Evolutionary conservation across 306 rosid species (phyloP).

Genomic region (Begonia loranthoides): DNA sequence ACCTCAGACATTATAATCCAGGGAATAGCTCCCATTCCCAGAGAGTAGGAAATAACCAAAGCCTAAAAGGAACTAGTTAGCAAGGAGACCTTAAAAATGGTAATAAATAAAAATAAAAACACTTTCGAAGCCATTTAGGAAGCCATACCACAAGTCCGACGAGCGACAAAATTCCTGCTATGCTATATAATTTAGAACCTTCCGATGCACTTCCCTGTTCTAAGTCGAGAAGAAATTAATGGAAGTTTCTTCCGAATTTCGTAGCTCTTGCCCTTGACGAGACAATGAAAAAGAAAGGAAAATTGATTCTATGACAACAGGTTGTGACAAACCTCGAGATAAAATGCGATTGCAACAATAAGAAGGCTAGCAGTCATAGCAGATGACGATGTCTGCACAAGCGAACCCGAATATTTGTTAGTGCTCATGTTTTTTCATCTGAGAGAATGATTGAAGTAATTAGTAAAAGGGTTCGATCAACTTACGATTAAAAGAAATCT

Average conservation of each 20-base stretch:
- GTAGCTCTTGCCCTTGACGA: neutral
- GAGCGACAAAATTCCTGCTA: conserved; percentile 40
- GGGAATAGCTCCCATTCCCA: conserved; percentile 83
- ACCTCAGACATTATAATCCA: conserved; percentile 96
- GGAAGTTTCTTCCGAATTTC: neutral
- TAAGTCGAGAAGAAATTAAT: conserved; percentile 10
- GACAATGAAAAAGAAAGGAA: neutral
- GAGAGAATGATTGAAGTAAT: too few relatives aligned
- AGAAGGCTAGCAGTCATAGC: conserved; percentile 65
- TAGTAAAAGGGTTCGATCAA: neutral
- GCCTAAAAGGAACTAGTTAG: conserved; percentile 18
- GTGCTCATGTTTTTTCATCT: too few relatives aligned
- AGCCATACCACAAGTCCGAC: conserved; percentile 64
- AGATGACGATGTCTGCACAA: conserved; percentile 49
- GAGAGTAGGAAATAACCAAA: conserved; percentile 49
- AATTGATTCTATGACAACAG: neutral
- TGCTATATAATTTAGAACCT: conserved; percentile 28
- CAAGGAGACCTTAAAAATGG: neutral
- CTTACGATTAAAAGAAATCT: conserved; percentile 59
- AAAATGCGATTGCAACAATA: conserved; percentile 50
- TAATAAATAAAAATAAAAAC: neutral
- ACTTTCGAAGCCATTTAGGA: neutral
- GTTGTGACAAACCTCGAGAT: conserved; percentile 30
- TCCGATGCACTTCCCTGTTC: conserved; percentile 25
- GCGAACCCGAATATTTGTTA: too few relatives aligned